A percentile compares a stretch with the other conserved stretches of the same genome.
These are phyloP conservation scores for Wickerhamiella azyma DNA, from an alignment of 805 yeast genomes.

Conservation along the genomic window DNA sequence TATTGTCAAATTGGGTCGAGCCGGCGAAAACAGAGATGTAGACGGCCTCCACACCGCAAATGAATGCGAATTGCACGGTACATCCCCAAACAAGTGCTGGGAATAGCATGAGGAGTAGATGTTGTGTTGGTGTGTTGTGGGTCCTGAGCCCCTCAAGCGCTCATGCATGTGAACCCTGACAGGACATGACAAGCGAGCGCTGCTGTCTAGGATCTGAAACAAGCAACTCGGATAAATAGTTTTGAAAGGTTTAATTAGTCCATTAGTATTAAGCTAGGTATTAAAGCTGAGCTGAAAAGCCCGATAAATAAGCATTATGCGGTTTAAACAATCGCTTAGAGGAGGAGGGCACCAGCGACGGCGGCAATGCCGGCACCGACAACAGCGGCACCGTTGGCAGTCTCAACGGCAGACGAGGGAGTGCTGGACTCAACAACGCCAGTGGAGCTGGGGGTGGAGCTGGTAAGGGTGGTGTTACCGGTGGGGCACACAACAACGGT, in stretches of 20 bases:
- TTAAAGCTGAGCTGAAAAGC: neutral
- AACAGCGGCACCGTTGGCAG: slow-evolving; percentile 12
- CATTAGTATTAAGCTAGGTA: neutral
- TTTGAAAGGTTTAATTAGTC: neutral
- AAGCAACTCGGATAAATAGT: neutral
- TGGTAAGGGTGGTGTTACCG: slow-evolving; percentile 12
- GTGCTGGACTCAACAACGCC: slow-evolving; percentile 9
- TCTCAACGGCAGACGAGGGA: slow-evolving; percentile 9
- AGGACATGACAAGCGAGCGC: too few relatives aligned
- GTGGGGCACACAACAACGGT: slow-evolving; percentile 14
- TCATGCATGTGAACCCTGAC: too few relatives aligned
- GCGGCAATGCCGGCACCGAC: slow-evolving; percentile 16
- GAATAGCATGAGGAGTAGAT: neutral
- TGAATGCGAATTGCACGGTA: slow-evolving; percentile 14
- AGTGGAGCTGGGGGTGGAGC: slow-evolving; percentile 10
- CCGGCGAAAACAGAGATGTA: slow-evolving; percentile 16
- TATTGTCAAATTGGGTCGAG: slow-evolving; percentile 10
- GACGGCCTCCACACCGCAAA: slow-evolving; percentile 20
- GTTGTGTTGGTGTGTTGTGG: neutral
- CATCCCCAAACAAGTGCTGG: slow-evolving; percentile 11
- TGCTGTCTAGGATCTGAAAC: neutral
- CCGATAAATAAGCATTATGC: neutral
- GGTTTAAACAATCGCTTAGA: slow-evolving; percentile 7
- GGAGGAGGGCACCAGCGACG: slow-evolving; percentile 13
- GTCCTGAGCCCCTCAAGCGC: too few relatives aligned